phyloP scores from a whole-genome alignment of 208 protist genomes.

The Crithidia sp. region DNA sequence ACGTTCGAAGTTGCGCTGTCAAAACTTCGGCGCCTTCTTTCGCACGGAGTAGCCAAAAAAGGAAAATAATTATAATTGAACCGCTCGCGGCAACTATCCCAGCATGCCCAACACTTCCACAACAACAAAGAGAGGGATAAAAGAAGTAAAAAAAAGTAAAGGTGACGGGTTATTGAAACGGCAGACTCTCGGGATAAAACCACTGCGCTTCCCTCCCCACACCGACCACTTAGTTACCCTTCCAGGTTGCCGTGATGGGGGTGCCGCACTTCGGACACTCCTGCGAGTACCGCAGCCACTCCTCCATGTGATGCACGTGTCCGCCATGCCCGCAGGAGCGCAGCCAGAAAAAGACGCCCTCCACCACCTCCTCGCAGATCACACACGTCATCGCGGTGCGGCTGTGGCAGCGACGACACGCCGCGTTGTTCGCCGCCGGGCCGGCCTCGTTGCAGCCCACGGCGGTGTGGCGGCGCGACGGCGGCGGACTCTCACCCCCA shows the following conservation, averaged over 20 bases:
- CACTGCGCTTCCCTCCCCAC: background rate
- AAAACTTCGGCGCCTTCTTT: no score
- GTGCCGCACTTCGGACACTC: constrained; percentile 80
- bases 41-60: no score
- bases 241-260: constrained; percentile 49
- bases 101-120: no score
- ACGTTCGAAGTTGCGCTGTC: no score
- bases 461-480: constrained; percentile 16
- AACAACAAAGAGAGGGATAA: no score
- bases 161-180: no score
- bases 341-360: constrained; percentile 85
- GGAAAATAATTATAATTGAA: no score
- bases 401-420: constrained; percentile 55
- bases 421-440: constrained; percentile 54
- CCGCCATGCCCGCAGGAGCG: constrained; percentile 86
- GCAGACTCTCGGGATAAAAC: no score
- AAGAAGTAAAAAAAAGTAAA: no score
- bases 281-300: constrained; percentile 71
- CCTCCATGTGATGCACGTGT: constrained; percentile 80
- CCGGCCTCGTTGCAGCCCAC: constrained; percentile 11
- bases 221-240: constrained; percentile 14
- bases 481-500: constrained; percentile 13
- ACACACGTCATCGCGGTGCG: constrained; percentile 68
- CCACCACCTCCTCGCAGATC: constrained; percentile 84
- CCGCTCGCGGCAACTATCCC: no score